phyloP scores from a whole-genome alignment of 2,329 filamentous ascomycete species.

The Arthrobotrys sinensis region DNA sequence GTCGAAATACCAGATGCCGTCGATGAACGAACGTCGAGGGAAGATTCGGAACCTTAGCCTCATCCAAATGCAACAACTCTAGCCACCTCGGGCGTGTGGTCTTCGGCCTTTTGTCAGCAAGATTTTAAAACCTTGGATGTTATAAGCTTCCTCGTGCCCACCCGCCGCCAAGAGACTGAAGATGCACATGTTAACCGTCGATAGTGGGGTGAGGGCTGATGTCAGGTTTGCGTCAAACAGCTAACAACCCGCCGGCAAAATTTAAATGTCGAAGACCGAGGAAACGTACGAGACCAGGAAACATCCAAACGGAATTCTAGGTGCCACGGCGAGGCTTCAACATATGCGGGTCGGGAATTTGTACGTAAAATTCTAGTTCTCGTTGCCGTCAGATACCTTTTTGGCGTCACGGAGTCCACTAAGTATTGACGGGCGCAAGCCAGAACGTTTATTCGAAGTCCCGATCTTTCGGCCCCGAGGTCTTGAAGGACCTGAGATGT shows the following conservation, averaged over 20 bases:
- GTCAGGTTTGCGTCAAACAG: slow-evolving; percentile 59
- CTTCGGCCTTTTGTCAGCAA: slow-evolving; percentile 23
- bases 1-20: neutral
- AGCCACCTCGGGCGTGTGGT: slow-evolving; percentile 1
- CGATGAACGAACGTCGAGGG: neutral
- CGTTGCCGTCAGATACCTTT: too few species aligned
- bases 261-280: neutral
- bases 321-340: neutral
- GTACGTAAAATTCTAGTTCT: too few species aligned
- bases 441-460: too few species aligned
- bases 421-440: too few species aligned
- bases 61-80: neutral
- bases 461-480: too few species aligned
- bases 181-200: slow-evolving; percentile 12
- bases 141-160: slow-evolving; percentile 51
- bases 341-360: too few species aligned
- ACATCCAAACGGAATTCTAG: neutral
- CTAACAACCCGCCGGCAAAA: neutral
- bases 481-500: too few species aligned
- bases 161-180: slow-evolving; percentile 12
- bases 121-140: neutral
- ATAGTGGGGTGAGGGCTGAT: slow-evolving; percentile 50
- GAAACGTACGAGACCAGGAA: neutral
- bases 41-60: slow-evolving; percentile 19
- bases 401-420: too few species aligned